Percentiles rank a stretch among this genome's conserved stretches.
phyloP scores from a whole-genome alignment of 2,329 filamentous ascomycete species.

The Paracamarosporium sp. region DNA sequence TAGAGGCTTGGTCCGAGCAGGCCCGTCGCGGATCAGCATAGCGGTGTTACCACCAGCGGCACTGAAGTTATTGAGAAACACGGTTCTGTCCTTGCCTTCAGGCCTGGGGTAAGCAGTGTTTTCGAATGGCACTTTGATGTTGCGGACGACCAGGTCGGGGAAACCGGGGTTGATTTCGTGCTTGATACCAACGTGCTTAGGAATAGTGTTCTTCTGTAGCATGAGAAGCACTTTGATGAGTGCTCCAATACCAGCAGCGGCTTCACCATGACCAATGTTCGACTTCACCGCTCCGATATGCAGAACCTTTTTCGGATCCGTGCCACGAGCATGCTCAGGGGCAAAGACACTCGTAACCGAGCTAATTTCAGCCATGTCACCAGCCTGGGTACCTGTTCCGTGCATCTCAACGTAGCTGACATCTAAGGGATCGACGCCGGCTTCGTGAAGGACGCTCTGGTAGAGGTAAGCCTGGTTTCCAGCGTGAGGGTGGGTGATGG shows the following conservation, averaged over 20 bases:
- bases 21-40: constrained; percentile 30
- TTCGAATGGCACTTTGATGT: constrained; percentile 47
- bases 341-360: constrained; percentile 24
- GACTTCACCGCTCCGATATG: constrained; percentile 40
- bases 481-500: constrained; percentile 38
- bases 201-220: constrained; percentile 37
- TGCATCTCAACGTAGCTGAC: constrained; percentile 41
- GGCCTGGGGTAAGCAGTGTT: constrained; percentile 47
- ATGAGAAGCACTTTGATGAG: constrained; percentile 45
- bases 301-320: constrained; percentile 19
- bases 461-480: constrained; percentile 26
- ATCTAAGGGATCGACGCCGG: constrained; percentile 43
- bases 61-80: constrained; percentile 47
- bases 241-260: constrained; percentile 36
- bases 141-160: constrained; percentile 57
- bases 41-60: constrained; percentile 48
- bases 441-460: constrained; percentile 30
- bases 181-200: constrained; percentile 63
- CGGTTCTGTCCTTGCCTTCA: constrained; percentile 21
- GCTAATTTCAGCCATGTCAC: constrained; percentile 30
- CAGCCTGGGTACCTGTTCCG: constrained; percentile 41
- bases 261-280: constrained; percentile 47
- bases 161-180: constrained; percentile 49
- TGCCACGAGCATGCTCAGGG: constrained; percentile 8
- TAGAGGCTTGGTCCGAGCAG: constrained; percentile 12